These are phyloP conservation scores for Tetrahymena malaccensis DNA, from an alignment of 73 alveolate species.

Conservation along the genomic window DNA sequence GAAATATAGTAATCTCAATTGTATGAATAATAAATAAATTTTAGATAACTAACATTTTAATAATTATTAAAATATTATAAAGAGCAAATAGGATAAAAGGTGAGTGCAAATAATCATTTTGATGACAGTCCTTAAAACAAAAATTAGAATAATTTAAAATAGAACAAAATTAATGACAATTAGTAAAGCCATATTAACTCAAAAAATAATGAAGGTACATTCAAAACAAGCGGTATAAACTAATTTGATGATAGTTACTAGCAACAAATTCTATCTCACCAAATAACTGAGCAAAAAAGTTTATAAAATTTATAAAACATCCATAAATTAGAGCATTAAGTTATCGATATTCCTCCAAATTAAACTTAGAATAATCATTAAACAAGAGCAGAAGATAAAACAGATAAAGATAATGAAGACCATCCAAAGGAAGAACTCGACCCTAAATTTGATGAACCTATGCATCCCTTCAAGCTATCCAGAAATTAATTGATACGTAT, in stretches of 20 bases:
- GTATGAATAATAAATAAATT: no score
- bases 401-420: not conserved
- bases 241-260: not conserved
- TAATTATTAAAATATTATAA: no score
- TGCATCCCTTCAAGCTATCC: not conserved
- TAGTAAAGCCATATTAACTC: not conserved
- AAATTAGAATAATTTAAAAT: no score
- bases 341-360: not conserved
- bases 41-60: no score
- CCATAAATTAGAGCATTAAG: not conserved
- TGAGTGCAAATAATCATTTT: not conserved
- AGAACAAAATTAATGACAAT: no score
- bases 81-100: not conserved
- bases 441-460: not conserved
- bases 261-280: not conserved
- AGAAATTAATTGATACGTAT: constrained; percentile 2
- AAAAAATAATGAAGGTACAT: not conserved
- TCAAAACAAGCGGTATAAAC: not conserved
- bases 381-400: not conserved
- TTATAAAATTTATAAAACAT: no score
- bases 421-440: not conserved
- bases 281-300: not conserved
- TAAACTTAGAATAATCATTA: not conserved
- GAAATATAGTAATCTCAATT: no score
- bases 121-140: not conserved